Evolutionary conservation across 1,284 basidiomycete species (phyloP).

Genomic region (Anthracocystis panici-leucophaei): DNA sequence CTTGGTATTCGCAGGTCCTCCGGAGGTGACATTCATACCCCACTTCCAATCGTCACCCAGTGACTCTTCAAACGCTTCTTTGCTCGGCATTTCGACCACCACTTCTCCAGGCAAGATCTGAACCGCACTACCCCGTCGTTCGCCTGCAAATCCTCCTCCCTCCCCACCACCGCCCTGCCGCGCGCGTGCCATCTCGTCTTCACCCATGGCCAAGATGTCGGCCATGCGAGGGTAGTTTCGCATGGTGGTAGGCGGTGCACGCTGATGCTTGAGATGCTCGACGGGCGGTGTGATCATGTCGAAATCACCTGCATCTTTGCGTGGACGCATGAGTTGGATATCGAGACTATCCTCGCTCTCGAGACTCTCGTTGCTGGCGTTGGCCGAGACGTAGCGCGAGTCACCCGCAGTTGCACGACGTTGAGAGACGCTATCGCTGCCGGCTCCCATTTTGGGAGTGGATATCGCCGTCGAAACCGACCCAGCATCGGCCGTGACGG

Average conservation of each 20-base stretch:
- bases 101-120: slow-evolving; percentile 45
- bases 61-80: slow-evolving; percentile 47
- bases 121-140: slow-evolving; percentile 29
- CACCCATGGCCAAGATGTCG: slow-evolving; percentile 41
- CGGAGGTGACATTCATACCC: slow-evolving; percentile 54
- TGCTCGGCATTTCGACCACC: slow-evolving; percentile 45
- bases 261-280: slow-evolving; percentile 57
- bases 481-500: slow-evolving; percentile 21
- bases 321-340: slow-evolving; percentile 42
- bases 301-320: slow-evolving; percentile 56
- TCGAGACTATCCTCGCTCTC: slow-evolving; percentile 18
- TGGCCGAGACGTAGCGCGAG: slow-evolving; percentile 13
- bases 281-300: slow-evolving; percentile 58
- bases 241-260: slow-evolving; percentile 4
- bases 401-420: slow-evolving; percentile 30
- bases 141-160: not conserved
- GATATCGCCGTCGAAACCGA: not conserved
- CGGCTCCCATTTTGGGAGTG: not conserved
- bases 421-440: not conserved
- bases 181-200: slow-evolving; percentile 36
- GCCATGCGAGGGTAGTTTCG: slow-evolving; percentile 30
- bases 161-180: slow-evolving; percentile 5
- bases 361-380: slow-evolving; percentile 17
- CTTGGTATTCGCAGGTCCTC: not conserved
- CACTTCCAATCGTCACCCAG: slow-evolving; percentile 54